Percentiles rank a stretch among this genome's conserved stretches.
Evolutionary conservation across 2,329 filamentous ascomycete genomes (phyloP).

Genomic region (Nemania diffusa): DNA sequence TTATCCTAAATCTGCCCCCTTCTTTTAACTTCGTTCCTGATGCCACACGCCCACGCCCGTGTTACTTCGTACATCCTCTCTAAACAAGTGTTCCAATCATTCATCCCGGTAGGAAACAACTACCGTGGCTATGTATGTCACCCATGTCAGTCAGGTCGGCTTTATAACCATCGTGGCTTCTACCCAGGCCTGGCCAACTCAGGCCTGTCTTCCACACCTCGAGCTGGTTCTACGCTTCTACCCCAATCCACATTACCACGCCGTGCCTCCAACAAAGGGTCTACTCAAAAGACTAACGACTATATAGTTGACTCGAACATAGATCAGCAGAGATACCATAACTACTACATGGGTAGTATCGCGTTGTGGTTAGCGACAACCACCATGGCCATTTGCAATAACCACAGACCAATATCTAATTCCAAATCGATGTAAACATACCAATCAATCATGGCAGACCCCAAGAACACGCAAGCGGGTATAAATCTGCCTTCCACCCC

Average conservation of each 20-base stretch:
- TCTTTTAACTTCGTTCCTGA: conserved; percentile 32
- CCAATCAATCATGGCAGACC: conserved; percentile 43
- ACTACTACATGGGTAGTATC: neutral
- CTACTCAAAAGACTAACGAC: neutral
- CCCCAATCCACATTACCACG: neutral
- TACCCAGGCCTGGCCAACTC: conserved; percentile 1
- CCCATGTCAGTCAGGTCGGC: neutral
- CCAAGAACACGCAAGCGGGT: conserved; percentile 41
- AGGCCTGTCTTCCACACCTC: neutral
- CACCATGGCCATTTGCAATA: conserved; percentile 32
- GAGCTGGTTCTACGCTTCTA: neutral
- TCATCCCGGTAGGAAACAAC: conserved; percentile 1
- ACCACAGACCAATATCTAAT: conserved; percentile 25
- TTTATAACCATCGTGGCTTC: conserved; percentile 13
- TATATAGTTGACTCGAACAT: neutral
- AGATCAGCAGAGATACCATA: neutral
- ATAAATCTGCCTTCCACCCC: conserved; percentile 38
- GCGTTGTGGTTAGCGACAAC: conserved; percentile 21
- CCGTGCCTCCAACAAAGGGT: neutral
- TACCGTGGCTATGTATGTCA: neutral
- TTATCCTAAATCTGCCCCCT: conserved; percentile 21
- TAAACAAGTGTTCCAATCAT: conserved; percentile 18
- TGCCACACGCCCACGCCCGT: conserved; percentile 4
- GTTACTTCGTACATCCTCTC: conserved; percentile 20
- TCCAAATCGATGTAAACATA: conserved; percentile 29